These are phyloP conservation scores for Fusarium avenaceum DNA, from an alignment of 2,329 filamentous ascomycete species.

Conservation along the genomic window DNA sequence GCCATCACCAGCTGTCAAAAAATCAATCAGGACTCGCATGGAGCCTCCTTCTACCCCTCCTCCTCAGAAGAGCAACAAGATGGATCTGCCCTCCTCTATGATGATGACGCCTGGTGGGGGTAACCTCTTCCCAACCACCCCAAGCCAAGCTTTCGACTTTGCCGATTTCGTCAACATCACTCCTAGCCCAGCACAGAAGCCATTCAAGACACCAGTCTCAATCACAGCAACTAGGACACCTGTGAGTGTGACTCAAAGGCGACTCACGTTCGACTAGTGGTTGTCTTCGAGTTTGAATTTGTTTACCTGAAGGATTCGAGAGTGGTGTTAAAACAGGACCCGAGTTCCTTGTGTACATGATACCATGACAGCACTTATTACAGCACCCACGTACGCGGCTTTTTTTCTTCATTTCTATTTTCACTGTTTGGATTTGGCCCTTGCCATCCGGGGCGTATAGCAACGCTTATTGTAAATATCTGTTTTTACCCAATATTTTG, in stretches of 20 bases:
- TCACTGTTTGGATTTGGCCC: slow-evolving; percentile 33
- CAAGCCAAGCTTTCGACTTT: slow-evolving; percentile 89
- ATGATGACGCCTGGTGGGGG: slow-evolving; percentile 86
- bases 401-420: slow-evolving; percentile 19
- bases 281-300: slow-evolving; percentile 34
- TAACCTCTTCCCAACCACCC: slow-evolving; percentile 80
- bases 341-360: slow-evolving; percentile 52
- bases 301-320: slow-evolving; percentile 11
- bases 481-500: slow-evolving; percentile 40
- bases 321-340: slow-evolving; percentile 25
- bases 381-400: slow-evolving; percentile 38
- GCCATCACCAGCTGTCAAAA: slow-evolving; percentile 82
- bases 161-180: slow-evolving; percentile 98
- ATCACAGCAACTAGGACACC: slow-evolving; percentile 66
- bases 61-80: slow-evolving; percentile 75
- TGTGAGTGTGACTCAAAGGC: slow-evolving; percentile 76
- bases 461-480: slow-evolving; percentile 31
- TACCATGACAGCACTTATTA: slow-evolving; percentile 54
- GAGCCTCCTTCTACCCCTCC: slow-evolving; percentile 83
- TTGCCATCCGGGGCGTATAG: slow-evolving; percentile 37
- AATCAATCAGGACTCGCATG: slow-evolving; percentile 62
- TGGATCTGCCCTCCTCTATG: slow-evolving; percentile 82
- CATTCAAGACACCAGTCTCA: slow-evolving; percentile 84
- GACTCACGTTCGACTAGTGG: slow-evolving; percentile 85
- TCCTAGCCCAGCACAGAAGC: slow-evolving; percentile 90